Base-by-base conservation (phyloP, 345 rosid species). In the Syzygium oleosum region DNA sequence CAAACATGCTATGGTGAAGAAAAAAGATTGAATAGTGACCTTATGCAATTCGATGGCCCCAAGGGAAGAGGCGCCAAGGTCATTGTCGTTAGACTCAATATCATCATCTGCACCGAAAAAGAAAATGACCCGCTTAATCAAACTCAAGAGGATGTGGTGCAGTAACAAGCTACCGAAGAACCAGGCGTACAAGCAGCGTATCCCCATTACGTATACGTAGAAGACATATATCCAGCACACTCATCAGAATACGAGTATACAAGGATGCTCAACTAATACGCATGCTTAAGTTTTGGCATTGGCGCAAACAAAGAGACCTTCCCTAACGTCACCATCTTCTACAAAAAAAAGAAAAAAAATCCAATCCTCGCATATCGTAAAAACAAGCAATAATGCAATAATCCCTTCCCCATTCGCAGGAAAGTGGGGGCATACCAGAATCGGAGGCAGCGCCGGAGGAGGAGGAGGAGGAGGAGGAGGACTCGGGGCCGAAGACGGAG, bases 401-500 rank as follows among this genome's bases (percentile, higher is more conserved):
- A 73, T 73, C 80, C 27, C 3, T 10, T 73, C 80, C 65, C 53
- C 25, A 51, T 16, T 11, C 31, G 65, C 65, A 27, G 29, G 34
- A 19, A 13, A 51, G 55, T 7, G 68, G 31, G 23, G 25, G 7
- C 13, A 6, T 29, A 87, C 87, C 88, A 51, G 58, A 43, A 94
- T 93, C 97, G 63, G 98, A 94, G 90, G 85, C 34, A 43, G 97
- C 94, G 89, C 87, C 43, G 59, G 93, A 93, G 68, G 90, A 93
- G 41, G 93, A 92, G 2, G 96, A 94, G 22, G 93, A 94, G 5
- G 95, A 93, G 0, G 92, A 91, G 21, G 94, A 90, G 34, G 97
- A 93, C 1, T 93, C 96, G 29, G 93, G 85, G 88, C 91, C 91
- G 85, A 97, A 93, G 90, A 96, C 97, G 29, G 98, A 92, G 88